These are phyloP conservation scores for Phytopythium oedochilum DNA, from an alignment of 352 stramenopile genomes.

Conservation along the genomic window DNA sequence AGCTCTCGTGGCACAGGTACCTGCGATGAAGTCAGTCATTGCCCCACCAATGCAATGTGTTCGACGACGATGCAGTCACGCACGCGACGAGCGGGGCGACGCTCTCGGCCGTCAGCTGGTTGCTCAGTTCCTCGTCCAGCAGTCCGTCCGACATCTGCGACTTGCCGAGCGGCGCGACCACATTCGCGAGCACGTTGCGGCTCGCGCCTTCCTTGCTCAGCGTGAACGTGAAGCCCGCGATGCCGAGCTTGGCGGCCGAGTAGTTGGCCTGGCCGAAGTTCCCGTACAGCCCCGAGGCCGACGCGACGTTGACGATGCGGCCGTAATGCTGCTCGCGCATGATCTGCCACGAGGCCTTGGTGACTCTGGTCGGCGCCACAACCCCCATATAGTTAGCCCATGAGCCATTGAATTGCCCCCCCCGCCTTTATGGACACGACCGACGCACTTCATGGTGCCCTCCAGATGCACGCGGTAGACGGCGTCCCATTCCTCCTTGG, in stretches of 20 bases:
- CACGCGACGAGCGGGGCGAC: constrained; percentile 79
- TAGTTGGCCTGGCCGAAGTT: constrained; percentile 91
- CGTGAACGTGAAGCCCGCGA: constrained; percentile 91
- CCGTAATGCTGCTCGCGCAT: constrained; percentile 82
- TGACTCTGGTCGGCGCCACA: constrained; percentile 27
- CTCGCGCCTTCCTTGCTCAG: constrained; percentile 78
- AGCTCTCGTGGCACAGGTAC: constrained; percentile 82
- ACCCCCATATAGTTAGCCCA: not conserved
- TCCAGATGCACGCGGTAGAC: constrained; percentile 83
- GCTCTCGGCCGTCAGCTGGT: constrained; percentile 65
- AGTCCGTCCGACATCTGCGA: constrained; percentile 85
- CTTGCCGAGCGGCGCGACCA: constrained; percentile 75
- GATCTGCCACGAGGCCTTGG: constrained; percentile 68
- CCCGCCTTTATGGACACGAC: no score
- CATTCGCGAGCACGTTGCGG: constrained; percentile 76
- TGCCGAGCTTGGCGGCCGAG: constrained; percentile 86
- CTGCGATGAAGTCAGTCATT: no score
- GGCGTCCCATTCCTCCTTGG: constrained; percentile 73
- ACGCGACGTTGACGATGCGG: constrained; percentile 84
- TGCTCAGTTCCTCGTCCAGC: constrained; percentile 56
- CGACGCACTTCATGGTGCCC: constrained; percentile 63
- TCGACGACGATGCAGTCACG: constrained; percentile 24
- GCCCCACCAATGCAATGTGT: not conserved
- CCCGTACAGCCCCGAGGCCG: constrained; percentile 80
- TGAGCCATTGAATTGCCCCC: no score